phyloP scores from a whole-genome alignment of 176 grass and related monocot genomes.

The Pharus latifolius region DNA sequence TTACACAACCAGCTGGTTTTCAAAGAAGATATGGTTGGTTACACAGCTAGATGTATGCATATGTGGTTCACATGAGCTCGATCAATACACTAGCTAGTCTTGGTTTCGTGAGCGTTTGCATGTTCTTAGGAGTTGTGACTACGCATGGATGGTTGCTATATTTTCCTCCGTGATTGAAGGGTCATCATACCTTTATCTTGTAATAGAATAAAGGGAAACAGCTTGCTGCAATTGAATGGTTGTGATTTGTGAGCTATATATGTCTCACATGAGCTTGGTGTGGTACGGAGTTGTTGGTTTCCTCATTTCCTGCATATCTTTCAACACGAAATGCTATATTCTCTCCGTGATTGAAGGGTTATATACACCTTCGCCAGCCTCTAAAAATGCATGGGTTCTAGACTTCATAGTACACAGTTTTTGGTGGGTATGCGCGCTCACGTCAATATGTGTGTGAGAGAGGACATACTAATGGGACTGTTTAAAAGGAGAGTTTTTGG shows the following conservation, averaged over 20 bases:
- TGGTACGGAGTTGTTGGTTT: neutral
- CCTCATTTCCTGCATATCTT: neutral
- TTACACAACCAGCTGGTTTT: neutral
- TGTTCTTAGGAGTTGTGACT: too few species aligned
- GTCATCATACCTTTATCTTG: too few species aligned
- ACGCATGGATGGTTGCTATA: neutral
- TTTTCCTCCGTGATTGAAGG: conserved; percentile 29
- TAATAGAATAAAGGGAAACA: neutral
- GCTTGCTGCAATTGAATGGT: neutral
- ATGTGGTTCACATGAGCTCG: neutral
- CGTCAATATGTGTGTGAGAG: too few species aligned
- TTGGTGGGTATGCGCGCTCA: too few species aligned
- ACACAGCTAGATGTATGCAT: neutral
- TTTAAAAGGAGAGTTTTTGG: too few species aligned
- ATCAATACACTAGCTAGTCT: too few species aligned
- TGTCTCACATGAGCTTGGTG: neutral
- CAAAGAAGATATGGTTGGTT: too few species aligned
- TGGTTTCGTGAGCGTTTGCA: too few species aligned
- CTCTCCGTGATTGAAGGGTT: conserved; percentile 23
- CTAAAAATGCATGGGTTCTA: too few species aligned
- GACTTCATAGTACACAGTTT: too few species aligned
- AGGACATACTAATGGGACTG: too few species aligned
- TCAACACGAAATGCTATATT: neutral
- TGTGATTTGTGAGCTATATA: too few species aligned
- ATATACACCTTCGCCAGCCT: conserved; percentile 4